Base-by-base conservation (phyloP, 257 asterid genomes). In the Fraxinus anomala region DNA sequence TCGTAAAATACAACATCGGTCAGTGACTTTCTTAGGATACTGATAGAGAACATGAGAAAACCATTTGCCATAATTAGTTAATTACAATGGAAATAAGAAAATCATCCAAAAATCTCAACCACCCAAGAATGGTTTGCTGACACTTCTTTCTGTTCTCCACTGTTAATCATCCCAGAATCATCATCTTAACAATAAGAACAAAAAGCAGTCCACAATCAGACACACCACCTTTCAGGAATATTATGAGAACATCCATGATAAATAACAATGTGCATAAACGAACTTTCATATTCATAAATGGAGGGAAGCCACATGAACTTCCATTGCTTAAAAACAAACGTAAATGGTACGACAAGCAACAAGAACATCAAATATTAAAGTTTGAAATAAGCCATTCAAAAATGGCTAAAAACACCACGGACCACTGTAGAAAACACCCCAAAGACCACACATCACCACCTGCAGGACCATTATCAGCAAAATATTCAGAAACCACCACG, bases 401-500 rank as follows among this genome's bases (percentile, higher is more conserved):
- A 54, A 63, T 36, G 78, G 82, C 42, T 13, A 24, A 34, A 30
- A 31, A 17, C 13, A 54, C 23, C 71, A 65, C 7, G 17, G 19
- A 44, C 13, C 1, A 47, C 31, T 10, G 13, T 6, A 17, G n/a
- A 30, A 73, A 30, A 68, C 66, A 1, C 79, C 26, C 6, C 63
- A 70, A 31, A 14, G 56, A 47, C 56, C 56, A 47, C 19, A 47
- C 56, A 2, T 5, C 2, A 47, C 7, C 56, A 30, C 4, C 47
- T 5, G 5, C 7, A 12, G 1, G 16, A 5, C 42, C 2, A 17
- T 49, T 5, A 3, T 17, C 24, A 70, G n/a, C 68, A 56, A 0
- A 47, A 6, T 70, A 70, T 66, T 81, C 76, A 89, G 83, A 79
- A 78, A 74, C 93, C 97, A 85, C 97, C 97, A 83, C 97, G 94